These are phyloP conservation scores for Taxillus chinensis DNA, from an alignment of 164 flowering plant genomes.

Conservation along the genomic window DNA sequence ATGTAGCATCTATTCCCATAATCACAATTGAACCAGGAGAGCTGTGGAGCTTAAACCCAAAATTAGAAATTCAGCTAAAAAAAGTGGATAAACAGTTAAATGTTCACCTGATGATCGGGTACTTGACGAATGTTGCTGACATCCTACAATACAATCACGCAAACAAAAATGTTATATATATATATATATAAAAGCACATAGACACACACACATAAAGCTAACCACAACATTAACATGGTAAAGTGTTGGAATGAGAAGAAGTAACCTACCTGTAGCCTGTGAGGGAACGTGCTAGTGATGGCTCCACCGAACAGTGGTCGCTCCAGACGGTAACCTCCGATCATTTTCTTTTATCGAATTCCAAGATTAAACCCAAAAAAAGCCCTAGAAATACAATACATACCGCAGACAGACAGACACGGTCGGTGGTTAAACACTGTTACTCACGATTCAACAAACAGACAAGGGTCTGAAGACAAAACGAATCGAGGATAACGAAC, in stretches of 20 bases:
- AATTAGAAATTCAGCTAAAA: not conserved
- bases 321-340: conserved; percentile 13
- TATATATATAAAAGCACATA: too few species aligned
- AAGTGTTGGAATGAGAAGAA: not conserved
- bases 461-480: too few species aligned
- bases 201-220: too few species aligned
- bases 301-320: conserved; percentile 75
- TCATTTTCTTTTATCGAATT: conserved; percentile 10
- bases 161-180: too few species aligned
- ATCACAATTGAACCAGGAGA: too few species aligned
- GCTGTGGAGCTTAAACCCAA: not conserved
- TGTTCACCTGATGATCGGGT: conserved; percentile 82
- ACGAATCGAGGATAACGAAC: too few species aligned
- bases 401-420: too few species aligned
- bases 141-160: conserved; percentile 37
- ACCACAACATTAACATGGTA: not conserved
- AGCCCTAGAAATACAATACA: too few species aligned
- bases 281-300: conserved; percentile 43
- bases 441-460: too few species aligned
- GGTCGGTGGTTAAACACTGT: too few species aligned
- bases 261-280: conserved; percentile 49
- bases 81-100: not conserved
- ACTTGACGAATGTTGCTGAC: conserved; percentile 73
- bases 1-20: too few species aligned
- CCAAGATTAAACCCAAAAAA: too few species aligned